Base-by-base conservation (phyloP, 345 rosid species). In the Ailanthus altissimus region DNA sequence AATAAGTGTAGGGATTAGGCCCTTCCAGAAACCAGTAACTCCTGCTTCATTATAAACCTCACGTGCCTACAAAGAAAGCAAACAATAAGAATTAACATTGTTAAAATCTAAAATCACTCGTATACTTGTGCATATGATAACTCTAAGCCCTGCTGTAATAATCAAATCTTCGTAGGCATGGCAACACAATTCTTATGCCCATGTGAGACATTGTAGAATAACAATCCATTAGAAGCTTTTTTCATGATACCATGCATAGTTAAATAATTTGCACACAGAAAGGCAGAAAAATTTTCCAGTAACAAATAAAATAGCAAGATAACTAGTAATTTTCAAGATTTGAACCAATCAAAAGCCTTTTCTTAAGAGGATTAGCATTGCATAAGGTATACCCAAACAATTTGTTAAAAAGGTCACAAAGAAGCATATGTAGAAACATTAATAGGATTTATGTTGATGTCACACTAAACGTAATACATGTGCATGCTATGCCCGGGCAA, bases 1-100 rank as follows among this genome's bases (percentile, higher is more conserved):
- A 51, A 90, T 82, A 54, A 90, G 89, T 28, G 94, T 87, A 23
- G 94, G 94, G 70, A 90, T 70, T 77, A 90, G 83, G 74, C 94
- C 94, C 83, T 90, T 90, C 94, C 94, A 90, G 81, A 87, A 88
- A 81, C 94, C 91, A 61, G 78, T 15, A 56, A 88, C 67, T 78
- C 94, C 94, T 59, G 92, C 86, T 83, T 90, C 94, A 58, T 54
- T 81, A 73, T 84, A 87, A 66, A 90, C 85, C 78, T 90, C 91
- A 25, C 63, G 60, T 50, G 86, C 94, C 94, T 90, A 74, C 26
- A 61, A 23, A 74, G 18, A 67, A n/a, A 53, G n/a, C 50, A 40
- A 20, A 47, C 32, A 23, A 64, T 13, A 43, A 72, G 15, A 54
- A 46, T 49, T 36, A 49, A 40, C 21, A 32, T 58, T 21, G 46